phyloP scores from a whole-genome alignment of 2,329 filamentous ascomycete species.

The Verticillium klebahnii region DNA sequence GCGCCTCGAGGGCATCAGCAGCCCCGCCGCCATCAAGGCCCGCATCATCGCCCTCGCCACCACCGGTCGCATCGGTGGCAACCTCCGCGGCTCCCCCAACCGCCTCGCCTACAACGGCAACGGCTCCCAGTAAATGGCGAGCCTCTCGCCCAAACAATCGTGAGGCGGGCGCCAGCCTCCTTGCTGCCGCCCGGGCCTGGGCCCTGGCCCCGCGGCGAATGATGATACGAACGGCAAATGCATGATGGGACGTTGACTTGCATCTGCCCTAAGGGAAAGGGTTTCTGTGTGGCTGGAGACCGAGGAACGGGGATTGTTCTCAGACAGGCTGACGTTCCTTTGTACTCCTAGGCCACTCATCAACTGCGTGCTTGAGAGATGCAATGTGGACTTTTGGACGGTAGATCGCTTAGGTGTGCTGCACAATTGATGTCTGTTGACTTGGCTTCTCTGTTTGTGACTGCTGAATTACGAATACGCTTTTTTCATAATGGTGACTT shows the following conservation, averaged over 20 bases:
- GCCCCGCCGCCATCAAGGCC: constrained; percentile 35
- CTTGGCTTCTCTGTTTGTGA: not conserved
- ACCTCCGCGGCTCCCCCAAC: constrained; percentile 34
- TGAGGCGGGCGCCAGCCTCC: not conserved
- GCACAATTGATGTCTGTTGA: not conserved
- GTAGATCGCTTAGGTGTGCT: not conserved
- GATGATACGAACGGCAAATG: not conserved
- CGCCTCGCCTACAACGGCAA: constrained; percentile 43
- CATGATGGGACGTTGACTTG: not conserved
- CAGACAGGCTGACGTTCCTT: not conserved
- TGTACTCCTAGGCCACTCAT: not conserved
- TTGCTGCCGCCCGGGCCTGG: not conserved
- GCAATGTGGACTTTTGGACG: not conserved
- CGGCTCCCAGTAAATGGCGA: constrained; percentile 1
- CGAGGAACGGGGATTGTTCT: not conserved
- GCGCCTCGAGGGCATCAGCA: constrained; percentile 31
- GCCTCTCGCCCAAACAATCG: not conserved
- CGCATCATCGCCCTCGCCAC: constrained; percentile 37
- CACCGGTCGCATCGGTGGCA: constrained; percentile 29
- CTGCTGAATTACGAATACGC: not conserved
- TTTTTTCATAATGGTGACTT: not conserved
- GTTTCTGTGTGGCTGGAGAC: not conserved
- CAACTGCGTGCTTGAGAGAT: not conserved
- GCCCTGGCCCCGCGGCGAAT: not conserved
- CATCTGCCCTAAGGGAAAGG: not conserved